Evolutionary conservation across 768 basidiomycete genomes (phyloP).

Genomic region (Leccinum rimulosum): DNA sequence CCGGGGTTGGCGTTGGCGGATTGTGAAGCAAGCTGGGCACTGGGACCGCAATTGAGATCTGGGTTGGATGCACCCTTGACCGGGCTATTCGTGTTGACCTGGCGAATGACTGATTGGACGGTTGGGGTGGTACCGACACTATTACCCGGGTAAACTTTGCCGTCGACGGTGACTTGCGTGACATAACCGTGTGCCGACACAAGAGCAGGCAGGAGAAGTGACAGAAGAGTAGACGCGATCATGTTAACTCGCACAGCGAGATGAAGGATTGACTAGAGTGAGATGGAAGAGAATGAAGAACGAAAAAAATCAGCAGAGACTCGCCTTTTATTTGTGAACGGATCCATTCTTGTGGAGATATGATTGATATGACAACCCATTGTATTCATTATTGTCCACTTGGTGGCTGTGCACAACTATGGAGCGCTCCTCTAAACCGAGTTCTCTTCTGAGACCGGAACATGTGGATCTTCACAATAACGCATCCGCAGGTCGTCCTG

Average conservation of each 20-base stretch:
- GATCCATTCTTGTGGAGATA: background rate
- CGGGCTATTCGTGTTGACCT: constrained; percentile 41
- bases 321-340: background rate
- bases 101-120: constrained; percentile 39
- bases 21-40: constrained; percentile 45
- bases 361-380: background rate
- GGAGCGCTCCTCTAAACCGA: no score
- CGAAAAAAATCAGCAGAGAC: background rate
- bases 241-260: constrained; percentile 28
- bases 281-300: background rate
- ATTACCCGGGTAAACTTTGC: constrained; percentile 30
- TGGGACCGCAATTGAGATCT: constrained; percentile 54
- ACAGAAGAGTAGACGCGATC: constrained; percentile 12
- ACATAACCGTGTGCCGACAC: constrained; percentile 31
- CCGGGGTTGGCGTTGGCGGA: constrained; percentile 59
- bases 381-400: background rate
- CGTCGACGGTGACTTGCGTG: constrained; percentile 27
- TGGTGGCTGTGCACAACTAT: background rate
- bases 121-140: constrained; percentile 26
- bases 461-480: background rate
- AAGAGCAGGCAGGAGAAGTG: constrained; percentile 23
- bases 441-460: no score
- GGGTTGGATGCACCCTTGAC: constrained; percentile 57
- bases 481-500: background rate
- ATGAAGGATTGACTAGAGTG: background rate